Conservation (phyloP, 768 basidiomycete genomes). For the Mycena haematopus region DNA sequence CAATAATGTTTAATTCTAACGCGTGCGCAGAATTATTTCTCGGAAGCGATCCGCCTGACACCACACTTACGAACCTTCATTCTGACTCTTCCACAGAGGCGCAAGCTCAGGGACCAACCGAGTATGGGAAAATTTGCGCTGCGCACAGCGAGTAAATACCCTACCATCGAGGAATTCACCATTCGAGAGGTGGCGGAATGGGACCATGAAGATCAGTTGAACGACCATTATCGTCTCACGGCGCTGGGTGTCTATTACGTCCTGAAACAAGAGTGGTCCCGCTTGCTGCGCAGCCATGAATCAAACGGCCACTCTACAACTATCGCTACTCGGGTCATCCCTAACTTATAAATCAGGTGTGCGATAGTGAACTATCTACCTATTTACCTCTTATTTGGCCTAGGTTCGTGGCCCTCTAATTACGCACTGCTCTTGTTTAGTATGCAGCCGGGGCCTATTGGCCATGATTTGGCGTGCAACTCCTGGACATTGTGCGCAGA, state of each 20-base stretch:
- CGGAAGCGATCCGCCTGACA: slow-evolving; percentile 23
- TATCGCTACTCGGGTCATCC: not conserved
- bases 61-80: slow-evolving; percentile 21
- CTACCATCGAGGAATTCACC: slow-evolving; percentile 25
- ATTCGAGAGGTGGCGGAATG: slow-evolving; percentile 29
- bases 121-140: slow-evolving; percentile 20
- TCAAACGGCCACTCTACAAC: not conserved
- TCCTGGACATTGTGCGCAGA: too few relatives aligned
- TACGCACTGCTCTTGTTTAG: too few relatives aligned
- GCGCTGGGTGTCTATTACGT: slow-evolving; percentile 8
- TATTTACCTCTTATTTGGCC: too few relatives aligned
- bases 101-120: slow-evolving; percentile 5
- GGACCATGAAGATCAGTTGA: slow-evolving; percentile 31
- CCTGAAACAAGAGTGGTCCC: not conserved
- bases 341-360: not conserved
- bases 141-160: slow-evolving; percentile 24
- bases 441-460: too few relatives aligned
- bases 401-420: too few relatives aligned
- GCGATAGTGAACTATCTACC: not conserved
- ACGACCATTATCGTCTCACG: slow-evolving; percentile 19
- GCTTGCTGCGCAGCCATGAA: slow-evolving; percentile 8
- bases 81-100: slow-evolving; percentile 28
- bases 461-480: too few relatives aligned
- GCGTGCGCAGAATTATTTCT: slow-evolving; percentile 23
- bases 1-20: not conserved